Percentiles rank a stretch among this genome's conserved stretches.
phyloP scores from a whole-genome alignment of 1,284 basidiomycete species.

The Porogramme epimiltina region DNA sequence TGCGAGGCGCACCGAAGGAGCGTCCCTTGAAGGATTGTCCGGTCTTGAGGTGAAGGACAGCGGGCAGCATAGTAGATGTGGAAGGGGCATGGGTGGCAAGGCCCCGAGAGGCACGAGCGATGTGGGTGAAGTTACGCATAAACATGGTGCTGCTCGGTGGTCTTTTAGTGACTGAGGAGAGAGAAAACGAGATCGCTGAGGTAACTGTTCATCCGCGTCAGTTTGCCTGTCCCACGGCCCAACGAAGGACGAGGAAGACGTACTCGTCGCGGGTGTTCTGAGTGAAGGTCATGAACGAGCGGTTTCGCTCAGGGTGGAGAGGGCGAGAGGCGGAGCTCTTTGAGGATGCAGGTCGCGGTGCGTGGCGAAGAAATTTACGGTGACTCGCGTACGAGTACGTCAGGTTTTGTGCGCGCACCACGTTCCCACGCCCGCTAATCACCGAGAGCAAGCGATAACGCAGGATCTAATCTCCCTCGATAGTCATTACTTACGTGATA shows the following conservation, averaged over 20 bases:
- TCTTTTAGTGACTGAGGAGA: conserved; percentile 60
- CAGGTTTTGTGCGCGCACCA: conserved; percentile 9
- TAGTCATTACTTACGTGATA: neutral
- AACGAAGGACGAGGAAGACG: conserved; percentile 27
- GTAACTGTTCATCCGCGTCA: conserved; percentile 52
- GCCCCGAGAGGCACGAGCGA: conserved; percentile 54
- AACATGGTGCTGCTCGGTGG: conserved; percentile 47
- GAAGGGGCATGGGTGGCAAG: conserved; percentile 67
- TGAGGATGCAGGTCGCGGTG: conserved; percentile 11
- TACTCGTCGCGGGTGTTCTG: conserved; percentile 86
- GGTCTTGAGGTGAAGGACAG: conserved; percentile 90
- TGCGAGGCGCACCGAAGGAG: conserved; percentile 88
- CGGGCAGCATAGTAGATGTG: conserved; percentile 55
- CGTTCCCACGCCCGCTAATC: conserved; percentile 6
- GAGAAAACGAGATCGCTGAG: conserved; percentile 86
- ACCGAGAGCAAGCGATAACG: no score
- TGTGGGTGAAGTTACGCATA: conserved; percentile 50
- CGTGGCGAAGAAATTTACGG: conserved; percentile 15
- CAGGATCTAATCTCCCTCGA: no score
- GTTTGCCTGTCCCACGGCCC: conserved; percentile 7
- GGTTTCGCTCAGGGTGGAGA: conserved; percentile 29
- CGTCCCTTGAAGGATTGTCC: conserved; percentile 90
- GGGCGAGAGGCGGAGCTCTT: neutral
- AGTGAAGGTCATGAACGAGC: conserved; percentile 79
- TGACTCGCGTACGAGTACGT: conserved; percentile 19